A percentile compares a stretch with the other conserved stretches of the same genome.
phyloP scores from a whole-genome alignment of 2,329 filamentous ascomycete genomes.

The Aplosporella prunicola region DNA sequence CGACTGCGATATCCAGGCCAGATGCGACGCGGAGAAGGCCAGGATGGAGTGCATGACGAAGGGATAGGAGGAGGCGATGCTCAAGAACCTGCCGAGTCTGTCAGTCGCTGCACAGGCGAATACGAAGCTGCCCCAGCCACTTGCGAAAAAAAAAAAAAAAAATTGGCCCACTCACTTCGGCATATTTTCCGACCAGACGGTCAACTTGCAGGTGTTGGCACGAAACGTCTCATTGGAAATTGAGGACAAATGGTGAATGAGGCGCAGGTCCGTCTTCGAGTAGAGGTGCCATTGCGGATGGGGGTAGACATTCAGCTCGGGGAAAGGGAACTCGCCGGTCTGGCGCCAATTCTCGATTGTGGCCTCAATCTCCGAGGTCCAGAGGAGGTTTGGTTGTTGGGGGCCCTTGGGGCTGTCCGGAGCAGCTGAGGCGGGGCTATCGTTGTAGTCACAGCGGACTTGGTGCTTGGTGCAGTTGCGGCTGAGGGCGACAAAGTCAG shows the following conservation, averaged over 20 bases:
- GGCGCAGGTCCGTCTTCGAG: conserved; percentile 66
- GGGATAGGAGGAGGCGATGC: conserved; percentile 67
- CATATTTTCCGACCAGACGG: conserved; percentile 86
- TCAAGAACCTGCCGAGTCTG: conserved; percentile 54
- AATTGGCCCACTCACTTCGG: conserved; percentile 62
- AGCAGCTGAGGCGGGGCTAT: conserved; percentile 59
- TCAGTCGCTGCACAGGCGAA: conserved; percentile 24
- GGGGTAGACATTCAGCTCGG: conserved; percentile 67
- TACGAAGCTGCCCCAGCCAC: conserved; percentile 17
- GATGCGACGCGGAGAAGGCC: conserved; percentile 87
- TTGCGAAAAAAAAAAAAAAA: too few relatives aligned
- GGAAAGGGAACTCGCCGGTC: conserved; percentile 78
- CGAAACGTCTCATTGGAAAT: conserved; percentile 74
- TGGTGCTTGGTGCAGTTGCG: conserved; percentile 99
- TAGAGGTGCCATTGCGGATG: conserved; percentile 63
- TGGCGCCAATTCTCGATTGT: conserved; percentile 75
- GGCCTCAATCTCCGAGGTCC: conserved; percentile 76
- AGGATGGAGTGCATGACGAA: conserved; percentile 94
- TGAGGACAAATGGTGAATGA: conserved; percentile 84
- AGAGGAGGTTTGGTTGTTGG: conserved; percentile 58
- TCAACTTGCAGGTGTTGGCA: conserved; percentile 72
- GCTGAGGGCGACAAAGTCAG: conserved; percentile 38
- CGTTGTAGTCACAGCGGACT: conserved; percentile 96
- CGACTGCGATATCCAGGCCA: conserved; percentile 82
- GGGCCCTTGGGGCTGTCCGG: conserved; percentile 44